Percentiles rank a stretch among this genome's conserved stretches.
phyloP scores from a whole-genome alignment of 768 basidiomycete species.

The Phlebiopsis flavidoalba region DNA sequence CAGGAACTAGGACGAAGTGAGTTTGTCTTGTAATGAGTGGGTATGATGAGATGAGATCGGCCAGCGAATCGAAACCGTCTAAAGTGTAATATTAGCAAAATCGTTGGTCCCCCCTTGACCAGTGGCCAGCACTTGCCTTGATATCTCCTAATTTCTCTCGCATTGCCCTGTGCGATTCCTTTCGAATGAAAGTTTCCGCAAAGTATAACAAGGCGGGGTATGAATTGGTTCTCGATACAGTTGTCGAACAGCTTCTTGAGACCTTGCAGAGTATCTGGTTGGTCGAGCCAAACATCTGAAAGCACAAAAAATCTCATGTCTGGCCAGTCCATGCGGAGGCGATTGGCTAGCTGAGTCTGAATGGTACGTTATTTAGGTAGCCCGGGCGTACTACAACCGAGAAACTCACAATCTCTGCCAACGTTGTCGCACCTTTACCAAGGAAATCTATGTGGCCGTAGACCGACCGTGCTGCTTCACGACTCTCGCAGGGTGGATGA shows the following conservation, averaged over 20 bases:
- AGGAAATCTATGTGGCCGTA: slow-evolving; percentile 97
- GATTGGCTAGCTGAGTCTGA: slow-evolving; percentile 57
- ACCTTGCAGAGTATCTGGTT: slow-evolving; percentile 73
- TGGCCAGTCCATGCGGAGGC: slow-evolving; percentile 62
- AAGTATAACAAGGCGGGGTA: slow-evolving; percentile 85
- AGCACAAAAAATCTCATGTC: slow-evolving; percentile 88
- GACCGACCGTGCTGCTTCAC: slow-evolving; percentile 80
- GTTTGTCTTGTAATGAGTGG: slow-evolving; percentile 71
- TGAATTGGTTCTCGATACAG: slow-evolving; percentile 79
- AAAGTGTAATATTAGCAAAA: slow-evolving; percentile 7
- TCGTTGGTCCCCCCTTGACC: neutral
- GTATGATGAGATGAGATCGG: slow-evolving; percentile 79
- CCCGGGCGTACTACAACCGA: neutral
- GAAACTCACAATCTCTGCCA: slow-evolving; percentile 78
- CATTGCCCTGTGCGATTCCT: slow-evolving; percentile 75
- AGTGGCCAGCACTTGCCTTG: slow-evolving; percentile 51
- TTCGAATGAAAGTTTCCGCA: slow-evolving; percentile 94
- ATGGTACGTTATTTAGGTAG: neutral
- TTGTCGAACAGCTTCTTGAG: slow-evolving; percentile 86
- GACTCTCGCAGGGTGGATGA: slow-evolving; percentile 92
- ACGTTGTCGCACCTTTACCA: slow-evolving; percentile 87
- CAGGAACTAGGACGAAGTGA: slow-evolving; percentile 93
- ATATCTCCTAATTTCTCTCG: slow-evolving; percentile 74
- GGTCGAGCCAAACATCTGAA: slow-evolving; percentile 95
- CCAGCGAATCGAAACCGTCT: slow-evolving; percentile 87